These are phyloP conservation scores for Akebia trifoliata DNA, from an alignment of 164 flowering plant species.

Conservation along the genomic window DNA sequence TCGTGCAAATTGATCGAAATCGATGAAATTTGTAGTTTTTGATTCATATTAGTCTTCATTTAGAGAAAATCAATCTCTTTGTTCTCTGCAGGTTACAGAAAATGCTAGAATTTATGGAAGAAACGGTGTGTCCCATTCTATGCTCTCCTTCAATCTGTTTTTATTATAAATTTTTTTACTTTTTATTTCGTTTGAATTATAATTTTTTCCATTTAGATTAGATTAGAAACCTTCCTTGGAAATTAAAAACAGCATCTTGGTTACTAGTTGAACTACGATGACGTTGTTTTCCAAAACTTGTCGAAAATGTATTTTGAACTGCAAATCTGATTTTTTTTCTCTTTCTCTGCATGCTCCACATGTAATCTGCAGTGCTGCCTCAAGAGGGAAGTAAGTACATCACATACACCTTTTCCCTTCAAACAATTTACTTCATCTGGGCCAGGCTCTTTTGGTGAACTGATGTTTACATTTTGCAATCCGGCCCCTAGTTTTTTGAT, in stretches of 20 bases:
- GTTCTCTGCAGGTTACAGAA: constrained; percentile 49
- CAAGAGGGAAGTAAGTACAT: constrained; percentile 80
- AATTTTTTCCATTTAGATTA: background rate
- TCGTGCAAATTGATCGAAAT: background rate
- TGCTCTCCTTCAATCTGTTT: too few species aligned
- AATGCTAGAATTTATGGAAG: constrained; percentile 64
- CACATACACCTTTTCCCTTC: background rate
- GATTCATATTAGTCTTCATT: background rate
- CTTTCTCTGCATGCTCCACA: constrained; percentile 32
- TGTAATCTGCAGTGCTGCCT: constrained; percentile 64
- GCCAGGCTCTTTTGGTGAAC: background rate
- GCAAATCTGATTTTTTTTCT: constrained; percentile 13
- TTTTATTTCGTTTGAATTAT: background rate
- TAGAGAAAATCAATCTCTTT: background rate
- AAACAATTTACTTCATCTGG: background rate
- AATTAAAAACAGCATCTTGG: too few species aligned
- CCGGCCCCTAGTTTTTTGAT: background rate
- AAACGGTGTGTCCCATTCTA: constrained; percentile 50
- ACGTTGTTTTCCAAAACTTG: background rate
- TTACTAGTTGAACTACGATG: background rate
- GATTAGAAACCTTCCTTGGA: too few species aligned
- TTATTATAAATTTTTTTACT: background rate
- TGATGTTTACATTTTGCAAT: background rate
- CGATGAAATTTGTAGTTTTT: background rate
- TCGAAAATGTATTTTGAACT: background rate